A percentile compares a stretch with the other conserved stretches of the same genome.
Conservation (phyloP, 2,329 filamentous ascomycete genomes). For the Periglandula ipomoeae region DNA sequence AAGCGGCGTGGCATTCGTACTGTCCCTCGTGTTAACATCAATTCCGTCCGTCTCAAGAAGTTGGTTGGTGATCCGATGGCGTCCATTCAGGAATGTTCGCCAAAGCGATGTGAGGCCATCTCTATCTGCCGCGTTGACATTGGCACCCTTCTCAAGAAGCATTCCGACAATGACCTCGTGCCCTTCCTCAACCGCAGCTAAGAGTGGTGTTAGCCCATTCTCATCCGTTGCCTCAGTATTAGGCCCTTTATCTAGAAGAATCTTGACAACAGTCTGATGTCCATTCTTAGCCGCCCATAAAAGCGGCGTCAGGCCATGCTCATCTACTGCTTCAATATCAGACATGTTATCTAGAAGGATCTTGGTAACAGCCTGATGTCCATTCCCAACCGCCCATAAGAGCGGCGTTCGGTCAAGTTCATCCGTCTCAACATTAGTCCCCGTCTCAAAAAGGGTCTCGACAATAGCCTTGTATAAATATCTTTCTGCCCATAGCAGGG, state of each 20-base stretch:
- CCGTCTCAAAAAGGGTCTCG: not conserved
- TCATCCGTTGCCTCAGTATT: not conserved
- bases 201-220: not conserved
- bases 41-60: not conserved
- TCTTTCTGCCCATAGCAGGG: not conserved
- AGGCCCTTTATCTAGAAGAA: not conserved
- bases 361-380: not conserved
- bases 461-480: not conserved
- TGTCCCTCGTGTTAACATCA: not conserved
- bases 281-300: not conserved
- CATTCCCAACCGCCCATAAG: not conserved
- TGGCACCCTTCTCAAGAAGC: not conserved
- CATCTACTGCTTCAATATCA: not conserved
- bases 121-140: not conserved
- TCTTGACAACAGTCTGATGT: not conserved
- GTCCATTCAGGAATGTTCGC: not conserved
- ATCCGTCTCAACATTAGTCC: conserved; percentile 1
- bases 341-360: not conserved
- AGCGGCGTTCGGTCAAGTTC: conserved; percentile 1
- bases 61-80: not conserved
- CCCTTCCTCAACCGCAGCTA: not conserved
- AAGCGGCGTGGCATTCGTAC: not conserved
- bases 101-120: not conserved
- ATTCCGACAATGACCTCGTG: not conserved
- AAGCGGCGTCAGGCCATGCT: not conserved